A percentile compares a stretch with the other conserved stretches of the same genome.
phyloP scores from a whole-genome alignment of 345 rosid genomes.

The Ailanthus altissimus region DNA sequence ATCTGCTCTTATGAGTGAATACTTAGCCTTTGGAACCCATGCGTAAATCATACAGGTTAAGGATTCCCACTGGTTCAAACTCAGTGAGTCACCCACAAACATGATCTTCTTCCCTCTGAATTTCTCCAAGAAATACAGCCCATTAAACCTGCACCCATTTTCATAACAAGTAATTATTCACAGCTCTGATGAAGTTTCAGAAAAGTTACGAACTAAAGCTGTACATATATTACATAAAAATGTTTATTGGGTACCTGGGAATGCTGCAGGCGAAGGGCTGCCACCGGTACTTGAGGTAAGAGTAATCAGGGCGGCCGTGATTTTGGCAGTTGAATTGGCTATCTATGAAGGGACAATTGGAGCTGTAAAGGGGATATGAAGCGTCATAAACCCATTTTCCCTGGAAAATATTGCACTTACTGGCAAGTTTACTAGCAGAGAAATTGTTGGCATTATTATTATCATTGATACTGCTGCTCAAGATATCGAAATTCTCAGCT shows the following conservation, averaged over 20 bases:
- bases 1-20: constrained; percentile 39
- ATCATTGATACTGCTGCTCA: neutral
- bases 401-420: constrained; percentile 47
- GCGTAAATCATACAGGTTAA: constrained; percentile 69
- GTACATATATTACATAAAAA: no score
- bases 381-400: constrained; percentile 66
- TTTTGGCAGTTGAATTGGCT: constrained; percentile 56
- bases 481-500: constrained; percentile 15
- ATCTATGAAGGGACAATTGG: constrained; percentile 60
- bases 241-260: constrained; percentile 42
- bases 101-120: constrained; percentile 94
- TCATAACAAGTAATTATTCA: no score
- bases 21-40: constrained; percentile 67
- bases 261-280: constrained; percentile 56
- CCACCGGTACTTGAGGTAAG: constrained; percentile 64
- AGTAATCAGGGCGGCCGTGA: constrained; percentile 53
- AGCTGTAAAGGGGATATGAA: constrained; percentile 50
- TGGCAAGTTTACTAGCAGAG: constrained; percentile 28
- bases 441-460: neutral
- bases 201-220: no score
- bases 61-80: constrained; percentile 81
- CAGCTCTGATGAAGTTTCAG: no score
- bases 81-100: constrained; percentile 98
- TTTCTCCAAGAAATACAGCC: constrained; percentile 64
- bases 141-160: constrained; percentile 67